Percentiles rank a stretch among this genome's conserved stretches.
phyloP scores from a whole-genome alignment of 2,329 filamentous ascomycete species.

The Colletotrichum ledebouriae region DNA sequence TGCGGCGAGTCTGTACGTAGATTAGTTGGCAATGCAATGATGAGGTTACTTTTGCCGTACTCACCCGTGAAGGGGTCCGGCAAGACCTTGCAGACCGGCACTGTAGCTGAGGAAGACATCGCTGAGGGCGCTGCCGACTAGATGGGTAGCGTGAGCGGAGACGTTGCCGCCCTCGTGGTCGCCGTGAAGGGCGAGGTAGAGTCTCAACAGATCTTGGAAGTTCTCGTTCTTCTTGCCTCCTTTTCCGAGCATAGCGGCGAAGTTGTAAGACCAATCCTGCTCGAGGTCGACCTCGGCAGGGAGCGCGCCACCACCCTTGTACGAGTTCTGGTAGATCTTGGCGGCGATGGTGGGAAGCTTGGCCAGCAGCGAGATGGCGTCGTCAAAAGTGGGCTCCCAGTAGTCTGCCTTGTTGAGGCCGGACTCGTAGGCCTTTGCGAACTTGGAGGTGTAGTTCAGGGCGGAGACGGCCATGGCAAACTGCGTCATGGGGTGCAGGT shows the following conservation, averaged over 20 bases:
- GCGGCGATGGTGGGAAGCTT: slow-evolving; percentile 97
- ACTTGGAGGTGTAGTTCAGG: slow-evolving; percentile 94
- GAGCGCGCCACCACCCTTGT: slow-evolving; percentile 80
- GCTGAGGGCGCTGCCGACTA: slow-evolving; percentile 93
- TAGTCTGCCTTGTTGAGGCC: slow-evolving; percentile 96
- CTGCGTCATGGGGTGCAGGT: slow-evolving; percentile 98
- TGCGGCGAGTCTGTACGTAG: slow-evolving; percentile 77
- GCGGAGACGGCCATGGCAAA: slow-evolving; percentile 95
- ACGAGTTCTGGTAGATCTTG: slow-evolving; percentile 96
- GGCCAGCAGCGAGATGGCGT: slow-evolving; percentile 91
- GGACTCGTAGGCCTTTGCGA: slow-evolving; percentile 91
- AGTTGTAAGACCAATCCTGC: slow-evolving; percentile 99
- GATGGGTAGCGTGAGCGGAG: slow-evolving; percentile 92
- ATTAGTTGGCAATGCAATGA: slow-evolving; percentile 27
- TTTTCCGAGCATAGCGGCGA: slow-evolving; percentile 95
- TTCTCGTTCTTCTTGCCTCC: slow-evolving; percentile 88
- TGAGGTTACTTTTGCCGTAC: not conserved
- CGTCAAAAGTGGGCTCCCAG: slow-evolving; percentile 98
- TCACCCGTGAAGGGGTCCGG: slow-evolving; percentile 74
- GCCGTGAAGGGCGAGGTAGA: slow-evolving; percentile 96
- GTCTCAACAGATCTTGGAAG: slow-evolving; percentile 93
- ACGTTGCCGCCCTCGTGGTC: slow-evolving; percentile 99
- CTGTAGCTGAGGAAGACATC: slow-evolving; percentile 97
- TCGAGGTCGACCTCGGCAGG: slow-evolving; percentile 82
- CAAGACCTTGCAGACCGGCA: slow-evolving; percentile 93